Conservation (phyloP, 805 yeast genomes). For the Ogataea thermomethanolica region DNA sequence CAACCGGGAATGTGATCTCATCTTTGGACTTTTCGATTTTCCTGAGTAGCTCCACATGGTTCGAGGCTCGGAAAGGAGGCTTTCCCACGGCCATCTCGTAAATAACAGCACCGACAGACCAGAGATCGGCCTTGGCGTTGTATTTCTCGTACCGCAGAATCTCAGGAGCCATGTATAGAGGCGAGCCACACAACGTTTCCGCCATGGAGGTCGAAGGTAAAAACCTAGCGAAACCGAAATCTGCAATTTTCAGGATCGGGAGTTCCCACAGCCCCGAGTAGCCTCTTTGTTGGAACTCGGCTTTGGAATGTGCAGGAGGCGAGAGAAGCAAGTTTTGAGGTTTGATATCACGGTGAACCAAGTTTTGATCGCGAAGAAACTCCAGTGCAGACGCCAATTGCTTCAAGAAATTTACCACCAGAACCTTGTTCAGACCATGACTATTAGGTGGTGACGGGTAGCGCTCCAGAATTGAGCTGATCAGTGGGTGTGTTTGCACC, state of each 20-base stretch:
- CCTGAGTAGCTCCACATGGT: slow-evolving; percentile 84
- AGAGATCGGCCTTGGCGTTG: slow-evolving; percentile 93
- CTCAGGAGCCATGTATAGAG: slow-evolving; percentile 98
- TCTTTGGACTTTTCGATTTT: slow-evolving; percentile 83
- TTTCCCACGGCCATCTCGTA: slow-evolving; percentile 96
- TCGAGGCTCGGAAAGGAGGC: slow-evolving; percentile 93
- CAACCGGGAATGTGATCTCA: slow-evolving; percentile 69
- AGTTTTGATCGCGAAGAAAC: slow-evolving; percentile 75
- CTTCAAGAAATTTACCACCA: slow-evolving; percentile 80
- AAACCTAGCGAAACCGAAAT: slow-evolving; percentile 95
- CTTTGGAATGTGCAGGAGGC: slow-evolving; percentile 71
- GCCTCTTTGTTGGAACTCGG: slow-evolving; percentile 52
- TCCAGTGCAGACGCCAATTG: slow-evolving; percentile 82
- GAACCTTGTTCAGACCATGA: slow-evolving; percentile 73
- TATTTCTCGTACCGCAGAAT: slow-evolving; percentile 90
- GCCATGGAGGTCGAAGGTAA: slow-evolving; percentile 92
- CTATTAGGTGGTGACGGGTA: slow-evolving; percentile 78
- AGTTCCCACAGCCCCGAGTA: slow-evolving; percentile 82
- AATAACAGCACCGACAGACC: slow-evolving; percentile 97
- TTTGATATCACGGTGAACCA: slow-evolving; percentile 93
- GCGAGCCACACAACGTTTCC: slow-evolving; percentile 96
- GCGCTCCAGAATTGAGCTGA: slow-evolving; percentile 68
- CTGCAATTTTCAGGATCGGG: slow-evolving; percentile 91
- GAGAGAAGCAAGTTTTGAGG: slow-evolving; percentile 85
- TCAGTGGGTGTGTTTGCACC: slow-evolving; percentile 69